Evolutionary conservation across 1,139 yeast species (phyloP).

Genomic region (Geotrichum histeridarum): DNA sequence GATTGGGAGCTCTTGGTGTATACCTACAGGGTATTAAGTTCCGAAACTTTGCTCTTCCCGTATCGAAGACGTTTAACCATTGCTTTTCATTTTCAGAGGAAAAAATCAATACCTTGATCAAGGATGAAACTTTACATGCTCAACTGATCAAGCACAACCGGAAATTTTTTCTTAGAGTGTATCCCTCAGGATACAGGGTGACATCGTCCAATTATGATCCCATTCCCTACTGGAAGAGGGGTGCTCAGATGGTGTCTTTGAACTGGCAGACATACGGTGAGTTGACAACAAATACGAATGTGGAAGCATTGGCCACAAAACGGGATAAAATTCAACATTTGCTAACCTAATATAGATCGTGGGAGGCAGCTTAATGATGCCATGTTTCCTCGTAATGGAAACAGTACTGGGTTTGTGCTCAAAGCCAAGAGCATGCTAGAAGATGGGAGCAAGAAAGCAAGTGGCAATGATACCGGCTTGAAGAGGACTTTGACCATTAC

Average conservation of each 20-base stretch:
- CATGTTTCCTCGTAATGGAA: constrained; percentile 53
- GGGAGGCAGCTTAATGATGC: constrained; percentile 92
- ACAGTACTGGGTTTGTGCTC: constrained; percentile 65
- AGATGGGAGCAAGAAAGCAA: neutral
- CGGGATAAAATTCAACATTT: neutral
- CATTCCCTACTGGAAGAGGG: constrained; percentile 70
- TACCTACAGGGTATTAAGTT: constrained; percentile 71
- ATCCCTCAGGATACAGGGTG: constrained; percentile 76
- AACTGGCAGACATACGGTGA: constrained; percentile 81
- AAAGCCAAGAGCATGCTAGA: constrained; percentile 50
- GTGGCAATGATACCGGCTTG: neutral
- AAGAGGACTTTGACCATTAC: constrained; percentile 15
- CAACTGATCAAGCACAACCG: constrained; percentile 68
- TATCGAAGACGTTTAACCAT: constrained; percentile 74
- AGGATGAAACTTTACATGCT: constrained; percentile 41
- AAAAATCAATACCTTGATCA: constrained; percentile 55
- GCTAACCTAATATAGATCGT: constrained; percentile 43
- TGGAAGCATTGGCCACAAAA: neutral
- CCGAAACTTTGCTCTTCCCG: constrained; percentile 78
- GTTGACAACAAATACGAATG: neutral
- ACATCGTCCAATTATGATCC: constrained; percentile 81
- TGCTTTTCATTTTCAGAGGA: constrained; percentile 84
- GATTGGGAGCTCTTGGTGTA: constrained; percentile 58
- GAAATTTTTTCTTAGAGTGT: constrained; percentile 69
- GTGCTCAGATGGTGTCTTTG: constrained; percentile 92